These are phyloP conservation scores for Cutaneotrichosporon curvatum DNA, from an alignment of 1,284 basidiomycete species.

Conservation along the genomic window DNA sequence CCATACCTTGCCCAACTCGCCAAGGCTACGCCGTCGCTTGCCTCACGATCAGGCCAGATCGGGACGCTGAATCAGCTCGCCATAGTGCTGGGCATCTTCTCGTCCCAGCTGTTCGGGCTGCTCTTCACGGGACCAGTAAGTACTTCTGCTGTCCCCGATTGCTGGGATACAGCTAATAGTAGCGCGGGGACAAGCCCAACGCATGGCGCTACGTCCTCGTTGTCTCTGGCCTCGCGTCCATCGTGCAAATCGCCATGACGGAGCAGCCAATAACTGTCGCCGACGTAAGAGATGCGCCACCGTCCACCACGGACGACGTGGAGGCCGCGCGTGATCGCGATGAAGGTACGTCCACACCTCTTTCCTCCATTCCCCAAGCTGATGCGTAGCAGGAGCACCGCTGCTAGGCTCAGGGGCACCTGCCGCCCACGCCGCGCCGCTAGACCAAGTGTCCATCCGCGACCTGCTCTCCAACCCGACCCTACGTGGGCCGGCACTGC, in stretches of 20 bases:
- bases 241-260: slow-evolving; percentile 53
- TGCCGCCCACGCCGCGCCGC: slow-evolving; percentile 40
- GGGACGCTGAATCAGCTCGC: slow-evolving; percentile 83
- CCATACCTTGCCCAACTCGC: slow-evolving; percentile 78
- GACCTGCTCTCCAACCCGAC: slow-evolving; percentile 52
- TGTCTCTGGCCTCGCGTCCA: slow-evolving; percentile 57
- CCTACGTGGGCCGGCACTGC: slow-evolving; percentile 60
- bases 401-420: slow-evolving; percentile 12
- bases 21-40: slow-evolving; percentile 48
- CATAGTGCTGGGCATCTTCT: slow-evolving; percentile 75
- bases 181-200: slow-evolving; percentile 39
- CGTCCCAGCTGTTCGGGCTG: slow-evolving; percentile 55
- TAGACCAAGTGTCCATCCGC: slow-evolving; percentile 25
- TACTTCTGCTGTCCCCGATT: not conserved
- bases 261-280: slow-evolving; percentile 1
- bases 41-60: slow-evolving; percentile 33
- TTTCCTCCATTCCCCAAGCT: not conserved
- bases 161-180: not conserved
- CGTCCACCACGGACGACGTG: not conserved
- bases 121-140: slow-evolving; percentile 37
- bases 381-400: slow-evolving; percentile 23
- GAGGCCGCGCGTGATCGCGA: slow-evolving; percentile 2
- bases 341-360: not conserved
- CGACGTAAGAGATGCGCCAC: not conserved
- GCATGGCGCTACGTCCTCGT: slow-evolving; percentile 68